Conservation (phyloP, 768 basidiomycete genomes). For the Saitozyma sp. region DNA sequence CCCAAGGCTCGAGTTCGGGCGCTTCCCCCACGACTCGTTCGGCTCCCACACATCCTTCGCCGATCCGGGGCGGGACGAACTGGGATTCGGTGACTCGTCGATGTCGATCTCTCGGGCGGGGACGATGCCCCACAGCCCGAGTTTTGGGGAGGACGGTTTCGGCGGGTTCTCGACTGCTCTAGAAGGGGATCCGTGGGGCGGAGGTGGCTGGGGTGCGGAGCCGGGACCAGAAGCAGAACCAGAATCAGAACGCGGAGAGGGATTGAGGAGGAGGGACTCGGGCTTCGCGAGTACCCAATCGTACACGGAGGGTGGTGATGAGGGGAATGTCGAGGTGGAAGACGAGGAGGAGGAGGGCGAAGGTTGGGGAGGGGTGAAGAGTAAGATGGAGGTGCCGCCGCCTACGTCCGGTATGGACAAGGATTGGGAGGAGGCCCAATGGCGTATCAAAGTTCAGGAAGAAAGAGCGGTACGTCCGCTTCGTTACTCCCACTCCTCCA, state of each 20-base stretch:
- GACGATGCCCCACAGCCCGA: not conserved
- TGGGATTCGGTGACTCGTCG: not conserved
- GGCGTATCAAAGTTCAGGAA: conserved; percentile 30
- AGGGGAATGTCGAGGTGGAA: conserved; percentile 1
- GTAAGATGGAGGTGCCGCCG: not conserved
- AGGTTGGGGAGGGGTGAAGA: conserved; percentile 27
- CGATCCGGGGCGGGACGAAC: not conserved
- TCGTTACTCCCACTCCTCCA: not conserved
- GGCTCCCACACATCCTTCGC: not conserved
- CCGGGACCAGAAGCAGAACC: not conserved
- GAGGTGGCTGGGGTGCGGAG: conserved; percentile 10
- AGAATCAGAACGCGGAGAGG: no score
- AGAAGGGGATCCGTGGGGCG: conserved; percentile 3
- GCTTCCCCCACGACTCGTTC: not conserved
- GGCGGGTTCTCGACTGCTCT: conserved; percentile 6
- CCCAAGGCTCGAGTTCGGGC: no score
- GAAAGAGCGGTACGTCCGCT: conserved; percentile 41
- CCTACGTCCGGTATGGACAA: conserved; percentile 21
- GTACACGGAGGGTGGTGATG: no score
- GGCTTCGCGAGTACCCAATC: not conserved
- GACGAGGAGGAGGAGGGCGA: conserved; percentile 26
- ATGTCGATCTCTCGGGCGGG: no score
- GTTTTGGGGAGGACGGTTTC: conserved; percentile 3
- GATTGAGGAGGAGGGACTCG: no score
- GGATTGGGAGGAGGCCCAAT: conserved; percentile 50